Percentiles rank a stretch among this genome's conserved stretches.
These are phyloP conservation scores for Plasmodium vinckei DNA, from an alignment of 169 alveolate genomes.

Conservation along the genomic window DNA sequence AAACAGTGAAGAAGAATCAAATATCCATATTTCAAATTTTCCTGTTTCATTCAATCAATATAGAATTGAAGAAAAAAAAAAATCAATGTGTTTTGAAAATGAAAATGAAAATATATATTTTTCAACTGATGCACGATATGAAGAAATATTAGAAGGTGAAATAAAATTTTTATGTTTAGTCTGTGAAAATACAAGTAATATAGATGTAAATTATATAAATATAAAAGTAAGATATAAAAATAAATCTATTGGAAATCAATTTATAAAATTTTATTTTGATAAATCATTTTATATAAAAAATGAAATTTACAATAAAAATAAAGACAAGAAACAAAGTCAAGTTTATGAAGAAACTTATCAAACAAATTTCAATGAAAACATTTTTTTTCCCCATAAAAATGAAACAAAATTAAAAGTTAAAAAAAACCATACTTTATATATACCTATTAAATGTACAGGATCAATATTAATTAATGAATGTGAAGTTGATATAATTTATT, in stretches of 20 bases:
- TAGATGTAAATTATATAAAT: slow-evolving; percentile 39
- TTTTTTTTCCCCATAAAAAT: slow-evolving; percentile 4
- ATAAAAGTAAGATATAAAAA: slow-evolving; percentile 30
- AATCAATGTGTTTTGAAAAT: neutral
- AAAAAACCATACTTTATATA: slow-evolving; percentile 36
- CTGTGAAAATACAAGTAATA: slow-evolving; percentile 44
- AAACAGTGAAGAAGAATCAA: neutral
- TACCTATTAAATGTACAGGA: slow-evolving; percentile 63
- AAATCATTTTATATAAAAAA: slow-evolving; percentile 38
- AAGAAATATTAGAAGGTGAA: slow-evolving; percentile 74
- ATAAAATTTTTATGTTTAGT: slow-evolving; percentile 55
- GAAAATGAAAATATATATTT: slow-evolving; percentile 25
- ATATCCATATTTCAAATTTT: neutral
- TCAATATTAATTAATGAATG: slow-evolving; percentile 61
- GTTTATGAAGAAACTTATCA: too few relatives aligned
- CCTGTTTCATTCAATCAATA: neutral
- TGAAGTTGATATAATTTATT: slow-evolving; percentile 26
- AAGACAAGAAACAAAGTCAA: too few relatives aligned
- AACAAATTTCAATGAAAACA: neutral
- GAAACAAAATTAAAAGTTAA: slow-evolving; percentile 5
- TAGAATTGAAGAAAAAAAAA: slow-evolving; percentile 2
- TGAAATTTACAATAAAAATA: neutral
- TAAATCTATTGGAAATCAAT: slow-evolving; percentile 11
- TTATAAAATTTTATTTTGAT: slow-evolving; percentile 54
- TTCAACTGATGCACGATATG: slow-evolving; percentile 52